Percentiles rank a stretch among this genome's conserved stretches.
These are phyloP conservation scores for Paxillus ammoniavirescens DNA, from an alignment of 768 basidiomycete species.

Conservation along the genomic window DNA sequence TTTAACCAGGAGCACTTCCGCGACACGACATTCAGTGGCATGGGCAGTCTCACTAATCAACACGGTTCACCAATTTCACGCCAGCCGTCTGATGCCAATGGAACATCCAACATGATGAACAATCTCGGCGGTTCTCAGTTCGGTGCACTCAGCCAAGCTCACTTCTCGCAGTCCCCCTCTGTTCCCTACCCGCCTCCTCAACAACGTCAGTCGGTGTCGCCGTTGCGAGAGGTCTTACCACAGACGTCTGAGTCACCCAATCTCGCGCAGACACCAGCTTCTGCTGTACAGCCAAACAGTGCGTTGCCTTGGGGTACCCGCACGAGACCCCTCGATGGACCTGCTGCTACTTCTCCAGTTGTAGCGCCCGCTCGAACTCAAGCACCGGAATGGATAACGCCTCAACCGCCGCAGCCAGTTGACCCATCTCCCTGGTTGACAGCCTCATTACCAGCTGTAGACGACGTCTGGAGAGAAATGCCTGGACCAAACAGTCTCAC, in stretches of 20 bases:
- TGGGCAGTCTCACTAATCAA: slow-evolving; percentile 20
- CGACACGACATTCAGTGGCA: slow-evolving; percentile 21
- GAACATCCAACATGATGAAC: slow-evolving; percentile 13
- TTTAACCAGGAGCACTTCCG: slow-evolving; percentile 27
- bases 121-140: slow-evolving; percentile 21
- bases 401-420: slow-evolving; percentile 18
- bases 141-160: slow-evolving; percentile 6
- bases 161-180: slow-evolving; percentile 21
- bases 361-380: slow-evolving; percentile 21
- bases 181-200: slow-evolving; percentile 17
- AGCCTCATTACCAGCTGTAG: slow-evolving; percentile 43
- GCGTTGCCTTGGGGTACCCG: slow-evolving; percentile 24
- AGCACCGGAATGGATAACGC: slow-evolving; percentile 38
- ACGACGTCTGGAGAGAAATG: slow-evolving; percentile 46
- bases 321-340: slow-evolving; percentile 16
- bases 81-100: slow-evolving; percentile 25
- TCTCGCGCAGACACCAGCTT: slow-evolving; percentile 18
- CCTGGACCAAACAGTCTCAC: slow-evolving; percentile 52
- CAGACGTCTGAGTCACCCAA: slow-evolving; percentile 16
- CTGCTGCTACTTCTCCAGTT: slow-evolving; percentile 18
- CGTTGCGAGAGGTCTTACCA: slow-evolving; percentile 21
- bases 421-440: slow-evolving; percentile 59
- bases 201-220: slow-evolving; percentile 20
- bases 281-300: slow-evolving; percentile 21
- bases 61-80: slow-evolving; percentile 23